These are phyloP conservation scores for Kwoniella newhampshirensis DNA, from an alignment of 768 basidiomycete species.

Conservation along the genomic window DNA sequence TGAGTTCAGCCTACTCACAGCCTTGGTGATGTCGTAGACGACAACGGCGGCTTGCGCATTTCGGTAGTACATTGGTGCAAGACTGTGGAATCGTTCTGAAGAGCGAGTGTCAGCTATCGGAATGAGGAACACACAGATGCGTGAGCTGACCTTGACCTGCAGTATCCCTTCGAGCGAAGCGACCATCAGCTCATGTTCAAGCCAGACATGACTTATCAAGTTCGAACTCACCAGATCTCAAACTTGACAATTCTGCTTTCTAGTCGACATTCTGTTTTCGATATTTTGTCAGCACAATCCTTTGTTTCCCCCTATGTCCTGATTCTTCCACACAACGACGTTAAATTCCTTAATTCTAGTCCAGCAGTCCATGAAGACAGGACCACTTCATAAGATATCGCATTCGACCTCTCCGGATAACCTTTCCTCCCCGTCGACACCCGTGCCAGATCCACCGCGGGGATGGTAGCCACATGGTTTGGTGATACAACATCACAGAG, in stretches of 20 bases:
- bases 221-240: slow-evolving; percentile 73
- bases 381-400: no score
- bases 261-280: slow-evolving; percentile 53
- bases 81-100: slow-evolving; percentile 89
- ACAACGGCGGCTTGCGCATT: slow-evolving; percentile 98
- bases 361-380: no score
- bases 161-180: slow-evolving; percentile 47
- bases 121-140: no score
- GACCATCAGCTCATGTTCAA: not conserved
- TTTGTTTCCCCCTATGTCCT: no score
- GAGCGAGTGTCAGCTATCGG: no score
- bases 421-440: no score
- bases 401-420: no score
- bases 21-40: slow-evolving; percentile 96
- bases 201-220: not conserved
- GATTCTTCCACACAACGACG: no score
- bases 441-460: no score
- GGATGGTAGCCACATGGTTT: not conserved
- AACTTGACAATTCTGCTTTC: slow-evolving; percentile 69
- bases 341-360: no score
- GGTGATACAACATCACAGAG: not conserved
- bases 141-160: slow-evolving; percentile 51
- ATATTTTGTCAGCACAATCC: no score
- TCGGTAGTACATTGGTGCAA: slow-evolving; percentile 98
- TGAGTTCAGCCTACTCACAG: no score